Evolutionary conservation across 441 rosid species (phyloP).

Genomic region (Hypseocharis bilobata): DNA sequence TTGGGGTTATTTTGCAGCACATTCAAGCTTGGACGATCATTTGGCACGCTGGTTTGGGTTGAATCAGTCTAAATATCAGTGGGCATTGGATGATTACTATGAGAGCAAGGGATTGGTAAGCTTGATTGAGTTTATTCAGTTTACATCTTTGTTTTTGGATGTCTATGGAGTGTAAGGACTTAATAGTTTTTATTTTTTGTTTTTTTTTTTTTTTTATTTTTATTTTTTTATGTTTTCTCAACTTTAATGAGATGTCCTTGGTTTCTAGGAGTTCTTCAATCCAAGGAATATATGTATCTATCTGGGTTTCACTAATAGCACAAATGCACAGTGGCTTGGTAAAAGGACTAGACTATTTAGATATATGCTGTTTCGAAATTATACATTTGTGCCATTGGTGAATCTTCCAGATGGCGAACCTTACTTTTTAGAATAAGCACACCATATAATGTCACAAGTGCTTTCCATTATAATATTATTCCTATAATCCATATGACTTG

Average conservation of each 20-base stretch:
- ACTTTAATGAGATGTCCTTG: no score
- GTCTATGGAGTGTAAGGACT: background rate
- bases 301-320: background rate
- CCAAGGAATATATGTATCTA: no score
- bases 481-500: background rate
- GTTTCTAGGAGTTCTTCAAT: no score
- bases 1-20: constrained; percentile 39
- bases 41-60: constrained; percentile 95
- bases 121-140: background rate
- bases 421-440: background rate
- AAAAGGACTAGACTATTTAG: background rate
- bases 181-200: background rate
- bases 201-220: no score
- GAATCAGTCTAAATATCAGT: constrained; percentile 88
- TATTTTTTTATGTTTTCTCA: no score
- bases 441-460: background rate
- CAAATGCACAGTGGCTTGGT: background rate
- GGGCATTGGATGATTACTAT: constrained; percentile 67
- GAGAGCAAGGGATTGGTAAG: constrained; percentile 64
- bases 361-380: background rate
- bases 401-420: background rate
- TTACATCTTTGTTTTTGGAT: background rate
- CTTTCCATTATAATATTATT: background rate
- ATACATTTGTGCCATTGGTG: background rate
- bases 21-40: constrained; percentile 90